phyloP scores from a whole-genome alignment of 176 grass and related monocot species.

The Hsuehochloa calcarea region DNA sequence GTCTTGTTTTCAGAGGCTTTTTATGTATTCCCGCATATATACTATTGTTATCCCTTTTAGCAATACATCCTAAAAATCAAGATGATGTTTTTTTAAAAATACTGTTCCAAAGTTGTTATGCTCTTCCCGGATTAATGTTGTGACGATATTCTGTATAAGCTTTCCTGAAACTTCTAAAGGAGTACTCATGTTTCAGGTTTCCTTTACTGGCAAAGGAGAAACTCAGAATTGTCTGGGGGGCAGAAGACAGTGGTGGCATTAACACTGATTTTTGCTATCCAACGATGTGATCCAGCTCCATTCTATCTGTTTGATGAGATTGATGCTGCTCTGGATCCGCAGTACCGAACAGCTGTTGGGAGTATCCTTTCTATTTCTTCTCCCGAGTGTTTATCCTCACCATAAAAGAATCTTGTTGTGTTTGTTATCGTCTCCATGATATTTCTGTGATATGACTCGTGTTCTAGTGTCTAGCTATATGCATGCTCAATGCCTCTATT shows the following conservation, averaged over 20 bases:
- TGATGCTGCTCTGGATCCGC: slow-evolving; percentile 92
- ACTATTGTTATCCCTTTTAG: background rate
- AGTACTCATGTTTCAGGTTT: slow-evolving; percentile 60
- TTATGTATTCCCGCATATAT: background rate
- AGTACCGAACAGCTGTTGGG: slow-evolving; percentile 90
- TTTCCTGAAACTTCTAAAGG: slow-evolving; percentile 7
- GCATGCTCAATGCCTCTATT: background rate
- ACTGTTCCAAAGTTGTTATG: background rate
- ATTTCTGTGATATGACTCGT: slow-evolving; percentile 15
- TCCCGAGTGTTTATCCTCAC: background rate
- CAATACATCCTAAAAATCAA: background rate
- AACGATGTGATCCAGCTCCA: slow-evolving; percentile 92
- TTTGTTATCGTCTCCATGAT: background rate
- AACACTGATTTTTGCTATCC: slow-evolving; percentile 95
- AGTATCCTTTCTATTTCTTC: slow-evolving; percentile 74
- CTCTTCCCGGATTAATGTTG: slow-evolving; percentile 19
- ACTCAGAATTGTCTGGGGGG: slow-evolving; percentile 93
- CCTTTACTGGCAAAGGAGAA: slow-evolving; percentile 96
- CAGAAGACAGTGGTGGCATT: slow-evolving; percentile 97
- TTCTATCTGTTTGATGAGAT: slow-evolving; percentile 99
- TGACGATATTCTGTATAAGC: background rate
- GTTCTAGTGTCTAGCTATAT: background rate
- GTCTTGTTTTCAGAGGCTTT: slow-evolving; percentile 17
- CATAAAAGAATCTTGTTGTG: background rate
- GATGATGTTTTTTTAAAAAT: background rate